Conservation (phyloP, 192 early-diverging fungal genomes). For the Podila verticillata region DNA sequence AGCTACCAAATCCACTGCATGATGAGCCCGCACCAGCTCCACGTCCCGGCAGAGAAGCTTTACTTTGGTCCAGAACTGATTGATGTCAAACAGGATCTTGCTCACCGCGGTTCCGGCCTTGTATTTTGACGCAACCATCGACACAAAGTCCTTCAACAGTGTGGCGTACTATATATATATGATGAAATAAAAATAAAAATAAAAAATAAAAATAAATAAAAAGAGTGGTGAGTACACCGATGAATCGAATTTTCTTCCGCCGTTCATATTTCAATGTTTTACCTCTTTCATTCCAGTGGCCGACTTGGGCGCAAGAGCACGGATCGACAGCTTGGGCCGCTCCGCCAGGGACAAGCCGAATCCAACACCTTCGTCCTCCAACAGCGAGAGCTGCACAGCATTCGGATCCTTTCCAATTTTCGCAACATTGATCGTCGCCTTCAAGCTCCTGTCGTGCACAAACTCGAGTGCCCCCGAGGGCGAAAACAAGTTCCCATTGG, state of each 20-base stretch:
- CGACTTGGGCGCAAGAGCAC: conserved; percentile 18
- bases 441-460: conserved; percentile 32
- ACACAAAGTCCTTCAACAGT: conserved; percentile 25
- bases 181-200: too few relatives aligned
- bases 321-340: conserved; percentile 13
- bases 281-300: conserved; percentile 25
- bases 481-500: not conserved
- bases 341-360: conserved; percentile 7
- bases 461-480: conserved; percentile 19
- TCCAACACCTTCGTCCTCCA: conserved; percentile 4
- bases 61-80: conserved; percentile 29
- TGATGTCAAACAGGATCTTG: conserved; percentile 41
- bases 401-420: conserved; percentile 26
- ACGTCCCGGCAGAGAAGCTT: conserved; percentile 24
- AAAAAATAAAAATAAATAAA: not conserved
- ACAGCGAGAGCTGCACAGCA: conserved; percentile 24
- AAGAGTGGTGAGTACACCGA: not conserved
- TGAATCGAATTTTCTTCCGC: not conserved
- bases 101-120: conserved; percentile 28
- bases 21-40: conserved; percentile 31
- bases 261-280: not conserved
- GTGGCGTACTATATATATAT: conserved; percentile 23
- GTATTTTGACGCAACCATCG: conserved; percentile 31
- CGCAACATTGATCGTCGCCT: conserved; percentile 21
- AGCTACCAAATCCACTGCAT: conserved; percentile 44